These are phyloP conservation scores for Trichothecium sympodiale DNA, from an alignment of 2,329 filamentous ascomycete genomes.

Conservation along the genomic window DNA sequence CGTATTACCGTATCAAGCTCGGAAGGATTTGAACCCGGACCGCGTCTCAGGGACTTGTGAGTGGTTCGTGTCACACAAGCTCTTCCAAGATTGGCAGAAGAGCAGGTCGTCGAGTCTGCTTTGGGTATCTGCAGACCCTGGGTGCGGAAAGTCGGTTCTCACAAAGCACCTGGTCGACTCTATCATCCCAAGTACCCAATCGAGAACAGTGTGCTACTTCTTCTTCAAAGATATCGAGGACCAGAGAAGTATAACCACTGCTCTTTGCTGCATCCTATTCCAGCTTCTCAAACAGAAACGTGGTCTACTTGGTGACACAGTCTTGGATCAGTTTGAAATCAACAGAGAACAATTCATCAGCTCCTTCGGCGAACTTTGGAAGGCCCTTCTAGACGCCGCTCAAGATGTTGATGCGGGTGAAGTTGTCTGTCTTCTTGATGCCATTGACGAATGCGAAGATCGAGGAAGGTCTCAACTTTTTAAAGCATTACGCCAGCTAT, in stretches of 20 bases:
- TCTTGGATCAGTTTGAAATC: slow-evolving; percentile 4
- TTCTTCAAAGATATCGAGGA: slow-evolving; percentile 27
- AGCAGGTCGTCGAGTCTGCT: slow-evolving; percentile 15
- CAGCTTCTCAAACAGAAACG: slow-evolving; percentile 19
- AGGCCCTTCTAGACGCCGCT: slow-evolving; percentile 3
- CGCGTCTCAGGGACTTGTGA: slow-evolving; percentile 18
- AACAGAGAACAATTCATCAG: too few species aligned
- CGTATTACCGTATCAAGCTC: too few species aligned
- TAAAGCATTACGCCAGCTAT: slow-evolving; percentile 1
- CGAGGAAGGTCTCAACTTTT: slow-evolving; percentile 1
- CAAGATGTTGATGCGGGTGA: not conserved
- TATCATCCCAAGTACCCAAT: slow-evolving; percentile 8
- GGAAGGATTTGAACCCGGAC: slow-evolving; percentile 20
- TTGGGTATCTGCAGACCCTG: slow-evolving; percentile 30
- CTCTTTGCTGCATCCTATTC: slow-evolving; percentile 23
- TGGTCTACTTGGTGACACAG: slow-evolving; percentile 12
- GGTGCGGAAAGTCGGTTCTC: slow-evolving; percentile 32
- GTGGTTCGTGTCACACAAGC: slow-evolving; percentile 18
- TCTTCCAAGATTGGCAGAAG: slow-evolving; percentile 15
- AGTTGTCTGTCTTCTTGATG: slow-evolving; percentile 6
- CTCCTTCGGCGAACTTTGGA: slow-evolving; percentile 7
- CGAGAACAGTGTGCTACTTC: slow-evolving; percentile 24
- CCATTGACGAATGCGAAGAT: slow-evolving; percentile 5
- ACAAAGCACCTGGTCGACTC: slow-evolving; percentile 22
- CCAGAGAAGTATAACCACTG: slow-evolving; percentile 16